Base-by-base conservation (phyloP, 805 yeast species). In the Debaryomyces castellii region DNA sequence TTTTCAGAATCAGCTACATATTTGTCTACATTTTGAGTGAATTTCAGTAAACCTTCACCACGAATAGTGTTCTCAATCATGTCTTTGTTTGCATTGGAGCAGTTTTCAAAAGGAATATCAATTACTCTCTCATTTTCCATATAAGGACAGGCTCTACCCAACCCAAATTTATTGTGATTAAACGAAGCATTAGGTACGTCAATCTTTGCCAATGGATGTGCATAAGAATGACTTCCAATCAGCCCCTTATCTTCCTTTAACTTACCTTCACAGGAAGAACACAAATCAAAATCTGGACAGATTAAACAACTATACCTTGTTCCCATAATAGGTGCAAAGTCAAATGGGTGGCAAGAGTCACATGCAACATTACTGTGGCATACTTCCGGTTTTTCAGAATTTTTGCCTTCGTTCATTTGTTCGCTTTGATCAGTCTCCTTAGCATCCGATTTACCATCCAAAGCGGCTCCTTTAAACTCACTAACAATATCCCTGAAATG, bases 201-300 rank as follows among this genome's bases (percentile, higher is more conserved):
- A 36, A 67, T 54, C 44, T 64, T 67, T n/a, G 59, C 58, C 54
- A 64, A 53, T 24, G 72, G 65, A 44, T 68, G 73, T 2, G 42
- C 40, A 35, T 44, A 51, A 14, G 53, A 47, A 49, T 68, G 73
- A 7, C 43, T 33, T 23, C 60, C 56, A 39, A 45, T 22, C 28
- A 42, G 39, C 24, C 41, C 43, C 33, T 52, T 43, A 16, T 48
- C 42, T 7, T 16, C 8, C 20, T 52, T 53, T n/a, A 42, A 55
- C 8, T 49, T 50, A 4, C 41, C 39, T 43, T 65, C 68, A 51
- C 73, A 67, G 17, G 51, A 37, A 40, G 70, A 69, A 54, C 86
- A 81, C 43, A 81, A 58, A 54, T 81, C 85, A 55, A 66, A 78
- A 55, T 81, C 78, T 3, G 57, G 56, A 53, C 86, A 81, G 24